Evolutionary conservation across 352 stramenopile species (phyloP).

Genomic region (Peronospora farinosa): DNA sequence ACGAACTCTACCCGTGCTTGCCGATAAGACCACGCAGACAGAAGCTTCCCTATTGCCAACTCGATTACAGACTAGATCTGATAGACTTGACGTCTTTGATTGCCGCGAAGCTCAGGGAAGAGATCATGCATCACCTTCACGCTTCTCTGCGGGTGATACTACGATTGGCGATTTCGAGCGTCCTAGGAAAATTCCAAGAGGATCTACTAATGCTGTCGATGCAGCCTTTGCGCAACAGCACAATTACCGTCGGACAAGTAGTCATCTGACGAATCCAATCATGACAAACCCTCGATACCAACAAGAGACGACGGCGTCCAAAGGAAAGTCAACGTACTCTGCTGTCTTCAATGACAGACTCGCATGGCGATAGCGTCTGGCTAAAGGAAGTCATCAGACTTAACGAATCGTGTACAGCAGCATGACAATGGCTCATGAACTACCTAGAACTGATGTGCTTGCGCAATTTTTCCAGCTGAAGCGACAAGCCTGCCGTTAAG

Average conservation of each 20-base stretch:
- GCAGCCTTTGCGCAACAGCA: constrained; percentile 2
- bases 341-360: constrained; percentile 28
- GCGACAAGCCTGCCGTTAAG: constrained; percentile 8
- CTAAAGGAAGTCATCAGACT: not conserved
- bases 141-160: constrained; percentile 8
- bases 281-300: constrained; percentile 45
- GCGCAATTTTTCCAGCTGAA: not conserved
- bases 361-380: constrained; percentile 26
- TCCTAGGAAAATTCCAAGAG: constrained; percentile 14
- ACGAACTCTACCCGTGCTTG: constrained; percentile 22
- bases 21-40: constrained; percentile 36
- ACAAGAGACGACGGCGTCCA: constrained; percentile 36
- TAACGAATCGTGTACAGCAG: constrained; percentile 2
- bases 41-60: constrained; percentile 14
- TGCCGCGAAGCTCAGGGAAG: constrained; percentile 1
- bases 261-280: constrained; percentile 39
- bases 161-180: constrained; percentile 8
- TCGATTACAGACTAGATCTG: not conserved
- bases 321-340: constrained; percentile 36
- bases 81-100: not conserved
- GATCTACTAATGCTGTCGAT: not conserved
- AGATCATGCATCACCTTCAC: not conserved
- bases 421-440: constrained; percentile 16
- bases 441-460: constrained; percentile 1
- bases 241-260: constrained; percentile 15